These are phyloP conservation scores for Margaritispora aquatica DNA, from an alignment of 495 filamentous ascomycete genomes.

Conservation along the genomic window DNA sequence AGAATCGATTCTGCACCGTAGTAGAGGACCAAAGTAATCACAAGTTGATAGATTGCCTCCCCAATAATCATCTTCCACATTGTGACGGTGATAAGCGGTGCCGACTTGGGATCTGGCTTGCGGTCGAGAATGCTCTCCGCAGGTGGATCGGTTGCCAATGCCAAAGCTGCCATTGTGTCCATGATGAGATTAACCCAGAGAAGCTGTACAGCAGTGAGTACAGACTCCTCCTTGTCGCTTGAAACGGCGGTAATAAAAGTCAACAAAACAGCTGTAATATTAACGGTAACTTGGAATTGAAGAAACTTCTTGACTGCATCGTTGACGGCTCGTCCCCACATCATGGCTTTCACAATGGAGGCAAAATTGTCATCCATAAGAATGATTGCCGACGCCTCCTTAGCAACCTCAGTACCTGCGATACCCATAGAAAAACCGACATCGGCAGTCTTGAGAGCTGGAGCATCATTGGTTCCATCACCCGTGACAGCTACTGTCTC, in stretches of 20 bases:
- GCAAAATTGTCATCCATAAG: slow-evolving; percentile 88
- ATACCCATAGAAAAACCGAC: slow-evolving; percentile 94
- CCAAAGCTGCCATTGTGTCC: slow-evolving; percentile 86
- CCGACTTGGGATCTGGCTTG: slow-evolving; percentile 74
- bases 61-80: slow-evolving; percentile 98
- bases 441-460: slow-evolving; percentile 77
- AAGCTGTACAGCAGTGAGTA: slow-evolving; percentile 79
- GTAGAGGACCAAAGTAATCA: slow-evolving; percentile 71
- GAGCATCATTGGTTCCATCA: slow-evolving; percentile 87
- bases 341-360: slow-evolving; percentile 82
- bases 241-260: slow-evolving; percentile 82
- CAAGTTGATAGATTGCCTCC: slow-evolving; percentile 76
- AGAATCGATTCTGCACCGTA: slow-evolving; percentile 62
- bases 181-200: slow-evolving; percentile 94
- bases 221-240: slow-evolving; percentile 55
- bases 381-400: slow-evolving; percentile 88
- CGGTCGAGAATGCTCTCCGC: slow-evolving; percentile 72
- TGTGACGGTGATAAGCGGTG: slow-evolving; percentile 69
- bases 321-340: slow-evolving; percentile 88
- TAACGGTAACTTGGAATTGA: slow-evolving; percentile 90
- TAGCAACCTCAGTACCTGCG: slow-evolving; percentile 86
- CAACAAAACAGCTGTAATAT: slow-evolving; percentile 77
- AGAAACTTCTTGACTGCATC: slow-evolving; percentile 87
- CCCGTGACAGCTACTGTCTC: slow-evolving; percentile 92
- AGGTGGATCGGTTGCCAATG: slow-evolving; percentile 80